Conservation (phyloP, 768 basidiomycete species). For the Phanerochaete sordida region DNA sequence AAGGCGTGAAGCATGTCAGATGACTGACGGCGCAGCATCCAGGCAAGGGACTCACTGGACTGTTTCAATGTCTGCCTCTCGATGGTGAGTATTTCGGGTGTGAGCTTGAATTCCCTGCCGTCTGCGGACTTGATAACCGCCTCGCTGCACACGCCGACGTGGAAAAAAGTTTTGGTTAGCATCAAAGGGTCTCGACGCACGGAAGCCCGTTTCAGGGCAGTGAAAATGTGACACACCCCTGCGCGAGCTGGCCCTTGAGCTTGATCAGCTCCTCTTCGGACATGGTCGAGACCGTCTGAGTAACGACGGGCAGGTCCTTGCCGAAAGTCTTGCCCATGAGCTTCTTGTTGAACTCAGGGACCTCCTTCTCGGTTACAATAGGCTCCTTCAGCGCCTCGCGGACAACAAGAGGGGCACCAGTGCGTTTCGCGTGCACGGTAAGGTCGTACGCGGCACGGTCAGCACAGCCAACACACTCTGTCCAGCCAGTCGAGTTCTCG, state of each 20-base stretch:
- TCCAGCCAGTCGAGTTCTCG: slow-evolving; percentile 88
- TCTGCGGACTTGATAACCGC: slow-evolving; percentile 55
- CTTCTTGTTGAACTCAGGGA: slow-evolving; percentile 85
- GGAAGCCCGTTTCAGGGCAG: background rate
- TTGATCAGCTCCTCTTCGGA: slow-evolving; percentile 60
- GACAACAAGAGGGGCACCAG: slow-evolving; percentile 83
- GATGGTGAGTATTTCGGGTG: slow-evolving; percentile 71
- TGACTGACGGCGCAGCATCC: slow-evolving; percentile 13
- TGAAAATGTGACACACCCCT: slow-evolving; percentile 51
- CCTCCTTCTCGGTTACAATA: slow-evolving; percentile 74
- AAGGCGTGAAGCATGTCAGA: slow-evolving; percentile 18
- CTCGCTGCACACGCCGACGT: slow-evolving; percentile 33
- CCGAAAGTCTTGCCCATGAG: slow-evolving; percentile 85
- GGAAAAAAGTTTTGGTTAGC: background rate
- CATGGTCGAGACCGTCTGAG: slow-evolving; percentile 61
- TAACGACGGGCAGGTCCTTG: slow-evolving; percentile 67
- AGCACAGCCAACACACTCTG: slow-evolving; percentile 98
- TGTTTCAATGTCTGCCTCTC: slow-evolving; percentile 86
- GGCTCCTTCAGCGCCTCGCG: slow-evolving; percentile 85
- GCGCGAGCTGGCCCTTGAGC: slow-evolving; percentile 66
- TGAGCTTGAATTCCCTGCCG: slow-evolving; percentile 66
- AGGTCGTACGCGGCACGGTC: slow-evolving; percentile 98
- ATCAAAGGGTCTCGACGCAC: background rate
- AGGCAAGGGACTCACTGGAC: slow-evolving; percentile 50
- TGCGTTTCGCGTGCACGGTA: slow-evolving; percentile 81